Conservation (phyloP, 805 yeast species). For the Peterozyma toletana region DNA sequence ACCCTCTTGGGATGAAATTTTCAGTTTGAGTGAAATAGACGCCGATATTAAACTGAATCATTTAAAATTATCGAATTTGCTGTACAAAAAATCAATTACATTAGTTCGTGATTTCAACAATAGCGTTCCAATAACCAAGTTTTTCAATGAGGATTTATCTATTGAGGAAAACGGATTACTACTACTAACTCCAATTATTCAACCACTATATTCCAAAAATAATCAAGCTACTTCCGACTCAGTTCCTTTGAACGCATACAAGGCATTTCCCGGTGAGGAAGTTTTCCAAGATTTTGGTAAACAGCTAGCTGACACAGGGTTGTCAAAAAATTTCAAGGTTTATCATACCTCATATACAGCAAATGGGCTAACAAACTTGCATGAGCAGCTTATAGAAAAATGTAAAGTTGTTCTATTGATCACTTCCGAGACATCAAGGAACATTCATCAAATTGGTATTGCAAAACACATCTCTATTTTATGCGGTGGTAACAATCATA, state of each 20-base stretch:
- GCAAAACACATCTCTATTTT: constrained; percentile 49
- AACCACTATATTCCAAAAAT: constrained; percentile 19
- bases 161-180: constrained; percentile 17
- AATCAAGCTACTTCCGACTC: too few relatives aligned
- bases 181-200: constrained; percentile 26
- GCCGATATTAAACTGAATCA: constrained; percentile 32
- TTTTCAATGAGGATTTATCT: constrained; percentile 18
- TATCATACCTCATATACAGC: constrained; percentile 54
- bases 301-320: constrained; percentile 25
- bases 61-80: constrained; percentile 31
- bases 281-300: constrained; percentile 47
- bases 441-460: constrained; percentile 55
- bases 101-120: constrained; percentile 45
- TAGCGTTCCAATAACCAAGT: constrained; percentile 40
- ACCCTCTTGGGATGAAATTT: constrained; percentile 37
- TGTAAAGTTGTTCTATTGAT: constrained; percentile 44
- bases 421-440: constrained; percentile 52
- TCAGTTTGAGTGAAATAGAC: constrained; percentile 23
- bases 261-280: constrained; percentile 33
- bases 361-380: constrained; percentile 45
- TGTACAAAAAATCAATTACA: constrained; percentile 46
- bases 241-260: neutral
- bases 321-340: constrained; percentile 32
- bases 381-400: constrained; percentile 44
- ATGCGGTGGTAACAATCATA: constrained; percentile 34